Conservation (phyloP, 2,329 filamentous ascomycete genomes). For the Pestalotiopsis fici region DNA sequence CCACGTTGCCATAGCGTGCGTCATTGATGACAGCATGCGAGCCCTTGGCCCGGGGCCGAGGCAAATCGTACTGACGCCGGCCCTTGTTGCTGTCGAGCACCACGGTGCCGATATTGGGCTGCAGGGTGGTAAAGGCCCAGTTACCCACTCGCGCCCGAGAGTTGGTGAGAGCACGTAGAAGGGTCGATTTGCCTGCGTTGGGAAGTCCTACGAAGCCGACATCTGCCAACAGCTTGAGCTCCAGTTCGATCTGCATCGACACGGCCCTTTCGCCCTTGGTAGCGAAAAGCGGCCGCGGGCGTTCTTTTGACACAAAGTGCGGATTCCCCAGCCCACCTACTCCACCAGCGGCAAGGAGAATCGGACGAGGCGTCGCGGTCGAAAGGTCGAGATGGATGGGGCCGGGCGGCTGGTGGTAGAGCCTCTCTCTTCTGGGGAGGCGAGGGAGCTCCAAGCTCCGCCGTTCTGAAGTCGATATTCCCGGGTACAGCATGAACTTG, state of each 20-base stretch:
- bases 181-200: constrained; percentile 93
- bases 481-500: constrained; percentile 87
- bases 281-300: constrained; percentile 79
- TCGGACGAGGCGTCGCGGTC: constrained; percentile 76
- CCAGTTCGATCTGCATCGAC: constrained; percentile 78
- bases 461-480: constrained; percentile 70
- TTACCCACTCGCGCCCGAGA: constrained; percentile 86
- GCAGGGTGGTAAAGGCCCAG: constrained; percentile 96
- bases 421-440: constrained; percentile 51
- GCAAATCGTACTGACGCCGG: constrained; percentile 55
- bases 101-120: constrained; percentile 94
- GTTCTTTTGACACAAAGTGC: constrained; percentile 80
- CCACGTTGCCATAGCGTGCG: constrained; percentile 27
- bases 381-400: constrained; percentile 76
- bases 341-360: constrained; percentile 84
- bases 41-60: constrained; percentile 25
- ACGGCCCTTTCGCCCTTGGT: constrained; percentile 83
- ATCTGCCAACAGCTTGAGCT: constrained; percentile 93
- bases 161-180: constrained; percentile 84
- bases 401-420: constrained; percentile 68
- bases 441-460: constrained; percentile 51
- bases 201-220: constrained; percentile 92
- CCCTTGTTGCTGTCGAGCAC: constrained; percentile 87
- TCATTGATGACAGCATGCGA: constrained; percentile 40
- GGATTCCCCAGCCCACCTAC: constrained; percentile 91